Evolutionary conservation across 108 stramenopile genomes (phyloP).

Genomic region (Nitzschia sp.): DNA sequence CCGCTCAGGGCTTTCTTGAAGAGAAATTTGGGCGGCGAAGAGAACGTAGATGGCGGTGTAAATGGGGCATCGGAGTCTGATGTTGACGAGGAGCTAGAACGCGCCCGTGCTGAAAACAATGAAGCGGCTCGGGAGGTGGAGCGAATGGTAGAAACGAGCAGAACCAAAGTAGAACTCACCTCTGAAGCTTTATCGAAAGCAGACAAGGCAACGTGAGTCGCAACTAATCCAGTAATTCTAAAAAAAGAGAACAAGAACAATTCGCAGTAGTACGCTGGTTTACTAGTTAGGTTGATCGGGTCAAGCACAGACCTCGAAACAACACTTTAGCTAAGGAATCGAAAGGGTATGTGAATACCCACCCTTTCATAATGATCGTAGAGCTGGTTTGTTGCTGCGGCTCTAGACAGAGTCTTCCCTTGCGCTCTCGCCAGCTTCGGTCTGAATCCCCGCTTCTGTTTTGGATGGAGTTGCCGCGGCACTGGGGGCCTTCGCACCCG

Average conservation of each 20-base stretch:
- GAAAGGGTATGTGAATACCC: too few species aligned
- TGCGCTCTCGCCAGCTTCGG: too few species aligned
- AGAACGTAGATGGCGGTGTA: slow-evolving; percentile 28
- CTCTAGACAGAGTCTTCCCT: too few species aligned
- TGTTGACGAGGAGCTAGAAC: slow-evolving; percentile 36
- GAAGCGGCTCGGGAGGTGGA: slow-evolving; percentile 62
- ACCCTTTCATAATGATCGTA: too few species aligned
- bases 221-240: too few species aligned
- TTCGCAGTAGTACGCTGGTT: too few species aligned
- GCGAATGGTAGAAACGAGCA: slow-evolving; percentile 63
- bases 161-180: slow-evolving; percentile 37
- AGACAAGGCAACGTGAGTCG: too few species aligned
- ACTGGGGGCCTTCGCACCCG: too few species aligned
- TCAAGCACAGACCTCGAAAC: background rate
- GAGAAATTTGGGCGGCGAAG: slow-evolving; percentile 31
- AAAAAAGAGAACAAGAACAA: too few species aligned
- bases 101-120: slow-evolving; percentile 28
- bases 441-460: too few species aligned
- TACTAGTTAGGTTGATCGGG: background rate
- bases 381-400: too few species aligned
- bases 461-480: too few species aligned
- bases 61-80: slow-evolving; percentile 30
- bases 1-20: slow-evolving; percentile 56
- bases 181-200: background rate
- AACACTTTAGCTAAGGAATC: background rate